Percentiles rank a stretch among this genome's conserved stretches.
phyloP scores from a whole-genome alignment of 306 rosid genomes.

The Citrullus amarus region DNA sequence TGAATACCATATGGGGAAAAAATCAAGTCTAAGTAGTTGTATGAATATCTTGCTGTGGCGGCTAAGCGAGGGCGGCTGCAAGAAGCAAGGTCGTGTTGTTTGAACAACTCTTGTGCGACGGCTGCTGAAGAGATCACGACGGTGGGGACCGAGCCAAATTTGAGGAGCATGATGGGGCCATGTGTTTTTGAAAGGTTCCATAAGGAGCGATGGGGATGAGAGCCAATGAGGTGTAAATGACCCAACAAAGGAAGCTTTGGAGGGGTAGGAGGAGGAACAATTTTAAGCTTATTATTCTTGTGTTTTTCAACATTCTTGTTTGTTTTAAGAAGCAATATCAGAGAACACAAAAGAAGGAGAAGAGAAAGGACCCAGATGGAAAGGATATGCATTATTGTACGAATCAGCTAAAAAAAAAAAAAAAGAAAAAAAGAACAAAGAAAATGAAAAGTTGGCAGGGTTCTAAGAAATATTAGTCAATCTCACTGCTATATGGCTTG shows the following conservation, averaged over 20 bases:
- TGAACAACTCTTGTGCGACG: constrained; percentile 16
- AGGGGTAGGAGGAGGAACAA: constrained; percentile 26
- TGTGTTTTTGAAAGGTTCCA: constrained; percentile 27
- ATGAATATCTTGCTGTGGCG: background rate
- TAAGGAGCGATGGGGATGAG: constrained; percentile 21
- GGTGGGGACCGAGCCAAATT: constrained; percentile 11
- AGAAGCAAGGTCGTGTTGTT: constrained; percentile 16
- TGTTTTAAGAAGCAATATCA: background rate
- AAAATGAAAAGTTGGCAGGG: no score
- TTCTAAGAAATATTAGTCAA: no score
- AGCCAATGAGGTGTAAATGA: constrained; percentile 29
- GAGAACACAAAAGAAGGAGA: background rate
- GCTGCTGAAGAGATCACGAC: constrained; percentile 13
- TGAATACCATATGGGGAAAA: constrained; percentile 26
- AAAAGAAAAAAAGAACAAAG: no score
- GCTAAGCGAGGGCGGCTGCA: constrained; percentile 16
- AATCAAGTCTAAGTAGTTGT: constrained; percentile 5
- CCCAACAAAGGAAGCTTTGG: constrained; percentile 42
- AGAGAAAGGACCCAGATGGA: no score
- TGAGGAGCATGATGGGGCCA: constrained; percentile 42
- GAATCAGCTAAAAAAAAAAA: no score
- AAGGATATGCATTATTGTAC: no score
- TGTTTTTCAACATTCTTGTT: background rate
- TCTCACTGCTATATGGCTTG: no score
- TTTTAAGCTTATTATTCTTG: background rate